Conservation (phyloP, 2,329 filamentous ascomycete genomes). For the Fusarium burgessii region DNA sequence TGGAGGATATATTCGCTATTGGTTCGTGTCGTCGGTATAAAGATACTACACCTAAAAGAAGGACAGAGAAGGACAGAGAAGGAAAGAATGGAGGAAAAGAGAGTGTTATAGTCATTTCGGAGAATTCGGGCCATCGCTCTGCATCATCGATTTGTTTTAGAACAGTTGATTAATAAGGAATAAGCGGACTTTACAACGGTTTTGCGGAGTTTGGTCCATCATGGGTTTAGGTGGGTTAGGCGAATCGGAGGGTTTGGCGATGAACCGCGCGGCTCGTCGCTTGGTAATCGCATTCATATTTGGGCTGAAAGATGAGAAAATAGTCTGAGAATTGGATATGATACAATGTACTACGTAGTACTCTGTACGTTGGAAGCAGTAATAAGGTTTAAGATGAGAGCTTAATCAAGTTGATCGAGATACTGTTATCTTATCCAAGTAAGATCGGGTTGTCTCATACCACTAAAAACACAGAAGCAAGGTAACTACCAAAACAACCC, state of each 20-base stretch:
- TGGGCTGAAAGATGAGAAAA: accelerated
- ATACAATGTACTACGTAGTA: neutral
- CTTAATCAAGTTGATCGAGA: no score
- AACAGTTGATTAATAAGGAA: conserved; percentile 26
- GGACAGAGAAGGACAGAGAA: neutral
- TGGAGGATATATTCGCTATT: neutral
- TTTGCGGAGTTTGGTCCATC: conserved; percentile 22
- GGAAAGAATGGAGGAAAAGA: neutral
- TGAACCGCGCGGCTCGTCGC: conserved; percentile 5
- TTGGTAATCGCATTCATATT: neutral
- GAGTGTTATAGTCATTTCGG: conserved; percentile 10
- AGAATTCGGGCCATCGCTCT: conserved; percentile 27
- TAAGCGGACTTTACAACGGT: conserved; percentile 4
- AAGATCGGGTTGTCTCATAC: no score
- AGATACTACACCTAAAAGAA: neutral
- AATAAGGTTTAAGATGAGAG: no score
- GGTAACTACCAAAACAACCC: neutral
- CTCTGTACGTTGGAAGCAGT: no score
- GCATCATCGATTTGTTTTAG: conserved; percentile 13
- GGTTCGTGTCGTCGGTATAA: neutral
- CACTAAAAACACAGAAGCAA: neutral
- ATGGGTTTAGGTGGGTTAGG: neutral
- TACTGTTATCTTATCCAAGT: no score
- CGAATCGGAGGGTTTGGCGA: conserved; percentile 17
- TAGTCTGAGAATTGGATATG: accelerated